Base-by-base conservation (phyloP, 495 filamentous ascomycete species). In the Lasiosphaeria ovina region DNA sequence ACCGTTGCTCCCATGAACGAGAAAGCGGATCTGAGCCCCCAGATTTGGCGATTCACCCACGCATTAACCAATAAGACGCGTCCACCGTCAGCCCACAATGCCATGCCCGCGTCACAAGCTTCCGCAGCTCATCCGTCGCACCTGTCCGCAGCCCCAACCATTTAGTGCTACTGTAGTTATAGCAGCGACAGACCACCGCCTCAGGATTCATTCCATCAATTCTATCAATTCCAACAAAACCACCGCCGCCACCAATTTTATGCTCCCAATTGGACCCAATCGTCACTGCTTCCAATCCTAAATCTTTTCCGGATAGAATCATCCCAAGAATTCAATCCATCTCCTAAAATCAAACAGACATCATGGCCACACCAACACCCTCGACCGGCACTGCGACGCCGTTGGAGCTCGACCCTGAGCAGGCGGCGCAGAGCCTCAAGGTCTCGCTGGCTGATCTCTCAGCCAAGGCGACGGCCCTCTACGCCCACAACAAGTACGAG, bases 401-500 rank as follows among this genome's bases (percentile, higher is more conserved):
- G 31, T 4, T 70, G 52, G 67, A 73, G 61, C 70, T 74, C 52
- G 61, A 65, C 62, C 71, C 74, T 5, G 78, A 81, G 62, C 74
- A 79, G 62, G 69, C 71, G 55, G 63, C 61, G 52, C 68, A 70
- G 53, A 77, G 75, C 56, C 68, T 81, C 40, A 82, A 81, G 66
- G 80, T 85, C 36, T 78, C 79, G n/a, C 79, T 85, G 38, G 82
- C 82, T 65, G 82, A 85, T 64, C 71, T 83, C 42, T 79, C 75
- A 55, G 82, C 82, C 47, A 82, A 79, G 63, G 81, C 74, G 11
- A 76, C 78, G n/a, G 77, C 80, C 12, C 77, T 79, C 16, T 97
- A 94, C 73, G 86, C 87, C 11, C 85, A 88, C 62, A 97, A 93
- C 77, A 87, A 96, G 66, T 93, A 92, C 69, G 84, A 86, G 60